Base-by-base conservation (phyloP, 805 yeast species). In the Wickerhamiella parazyma region DNA sequence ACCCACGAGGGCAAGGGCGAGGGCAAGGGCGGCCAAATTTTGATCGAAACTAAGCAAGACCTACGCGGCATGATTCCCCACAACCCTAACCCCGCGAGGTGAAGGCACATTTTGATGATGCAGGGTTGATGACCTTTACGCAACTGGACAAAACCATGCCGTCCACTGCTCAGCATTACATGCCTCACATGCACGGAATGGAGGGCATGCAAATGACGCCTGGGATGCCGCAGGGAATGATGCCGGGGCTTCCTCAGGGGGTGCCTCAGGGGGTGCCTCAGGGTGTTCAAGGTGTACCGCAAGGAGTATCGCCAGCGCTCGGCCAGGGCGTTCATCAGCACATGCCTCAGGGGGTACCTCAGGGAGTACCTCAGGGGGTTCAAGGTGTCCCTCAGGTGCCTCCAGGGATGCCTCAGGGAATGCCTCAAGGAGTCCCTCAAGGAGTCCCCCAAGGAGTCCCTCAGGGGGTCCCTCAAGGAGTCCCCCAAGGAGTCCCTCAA, bases 201-300 rank as follows among this genome's bases (percentile, higher is more conserved):
- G 43, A 40, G 11, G 33, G 35, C 24, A 33, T 40, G 37, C 43
- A 40, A 33, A 39, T 39, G 42, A 36, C 33, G 5, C 25, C 35
- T 2, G 36, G 33, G 28, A 39, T 39, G 35, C 42, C 42, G 17
- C 42, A 34, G 16, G 36, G 36, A 9, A 39, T 39, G 42, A 39
- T 28, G 31, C 31, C n/a, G n/a, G n/a, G n/a, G n/a, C n/a, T n/a
- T n/a, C 26, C 26, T 24, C 26, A 24, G 11, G 26, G 11, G 9
- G 12, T 9, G 26, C 31, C n/a, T 16, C 31, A 28, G 31, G 31
- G 16, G 16, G 31, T 28, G 16, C 31, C 31, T 7, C 31, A 28
- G 31, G 31, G 16, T 7, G 14, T 11, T 7, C 31, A 28, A 16
- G 31, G 16, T 7, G 14, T 11, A 16, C 31, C n/a, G 8, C 31